Evolutionary conservation across 306 rosid genomes (phyloP).

Genomic region (Acacia melanoxylon): DNA sequence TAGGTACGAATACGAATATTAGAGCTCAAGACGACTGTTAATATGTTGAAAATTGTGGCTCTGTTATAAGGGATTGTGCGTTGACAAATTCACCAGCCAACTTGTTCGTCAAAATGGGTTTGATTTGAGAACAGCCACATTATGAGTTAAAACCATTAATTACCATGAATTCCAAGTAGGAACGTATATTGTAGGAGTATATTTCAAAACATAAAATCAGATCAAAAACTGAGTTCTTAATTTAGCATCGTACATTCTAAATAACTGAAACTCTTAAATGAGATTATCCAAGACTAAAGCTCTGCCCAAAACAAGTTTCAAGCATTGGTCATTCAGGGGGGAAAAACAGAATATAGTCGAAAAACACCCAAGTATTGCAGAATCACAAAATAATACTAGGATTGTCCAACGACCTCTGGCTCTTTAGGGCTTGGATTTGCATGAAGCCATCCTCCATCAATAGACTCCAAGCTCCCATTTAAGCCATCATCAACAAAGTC

Average conservation of each 20-base stretch:
- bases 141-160: background rate
- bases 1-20: background rate
- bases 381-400: conserved; percentile 16
- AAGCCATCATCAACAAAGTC: conserved; percentile 68
- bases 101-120: background rate
- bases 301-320: conserved; percentile 1
- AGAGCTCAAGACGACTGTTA: background rate
- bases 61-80: background rate
- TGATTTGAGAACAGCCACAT: background rate
- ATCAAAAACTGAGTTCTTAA: conserved; percentile 6
- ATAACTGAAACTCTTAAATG: conserved; percentile 25
- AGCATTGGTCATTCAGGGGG: conserved; percentile 29
- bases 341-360: conserved; percentile 20
- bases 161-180: background rate
- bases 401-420: conserved; percentile 16
- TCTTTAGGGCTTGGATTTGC: conserved; percentile 38
- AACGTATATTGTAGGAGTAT: background rate
- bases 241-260: conserved; percentile 23
- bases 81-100: background rate
- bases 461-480: conserved; percentile 57
- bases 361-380: conserved; percentile 42
- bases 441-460: conserved; percentile 65
- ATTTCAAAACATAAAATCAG: background rate
- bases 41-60: background rate
- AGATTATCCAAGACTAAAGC: conserved; percentile 24